Percentiles rank a stretch among this genome's conserved stretches.
Evolutionary conservation across 352 stramenopile species (phyloP).

Genomic region (Globisporangium takayamanum): DNA sequence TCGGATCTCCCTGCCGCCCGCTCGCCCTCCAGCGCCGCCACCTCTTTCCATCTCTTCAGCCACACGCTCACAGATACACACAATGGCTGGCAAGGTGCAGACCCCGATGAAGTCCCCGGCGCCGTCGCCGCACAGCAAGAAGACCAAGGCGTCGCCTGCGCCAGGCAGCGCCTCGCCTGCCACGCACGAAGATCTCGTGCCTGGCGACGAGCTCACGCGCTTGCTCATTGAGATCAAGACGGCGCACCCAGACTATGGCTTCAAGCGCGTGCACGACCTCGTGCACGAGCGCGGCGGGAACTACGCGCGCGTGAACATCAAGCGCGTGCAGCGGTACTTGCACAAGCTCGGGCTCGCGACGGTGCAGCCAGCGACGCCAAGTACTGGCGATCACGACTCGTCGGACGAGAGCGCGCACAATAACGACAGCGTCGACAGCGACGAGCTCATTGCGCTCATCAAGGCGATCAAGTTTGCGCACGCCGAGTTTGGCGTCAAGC

Average conservation of each 20-base stretch:
- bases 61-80: not conserved
- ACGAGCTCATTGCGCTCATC: constrained; percentile 81
- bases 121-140: constrained; percentile 10
- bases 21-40: not conserved
- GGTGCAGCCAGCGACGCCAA: constrained; percentile 1
- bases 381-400: constrained; percentile 13
- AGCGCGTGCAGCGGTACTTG: constrained; percentile 33
- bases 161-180: constrained; percentile 6
- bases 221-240: constrained; percentile 38
- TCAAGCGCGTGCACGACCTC: constrained; percentile 30
- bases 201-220: constrained; percentile 25
- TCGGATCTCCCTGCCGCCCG: not conserved
- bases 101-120: constrained; percentile 12
- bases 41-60: not conserved
- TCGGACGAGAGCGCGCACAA: constrained; percentile 20
- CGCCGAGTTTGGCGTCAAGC: constrained; percentile 76
- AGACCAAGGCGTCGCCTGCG: constrained; percentile 1
- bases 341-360: constrained; percentile 20
- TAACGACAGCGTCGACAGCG: constrained; percentile 37
- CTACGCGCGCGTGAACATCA: constrained; percentile 23
- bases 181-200: constrained; percentile 13
- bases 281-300: constrained; percentile 26
- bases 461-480: constrained; percentile 87
- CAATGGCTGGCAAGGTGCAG: not conserved
- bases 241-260: constrained; percentile 25